Evolutionary conservation across 2,329 filamentous ascomycete genomes (phyloP).

Genomic region (Falciphora oryzae): DNA sequence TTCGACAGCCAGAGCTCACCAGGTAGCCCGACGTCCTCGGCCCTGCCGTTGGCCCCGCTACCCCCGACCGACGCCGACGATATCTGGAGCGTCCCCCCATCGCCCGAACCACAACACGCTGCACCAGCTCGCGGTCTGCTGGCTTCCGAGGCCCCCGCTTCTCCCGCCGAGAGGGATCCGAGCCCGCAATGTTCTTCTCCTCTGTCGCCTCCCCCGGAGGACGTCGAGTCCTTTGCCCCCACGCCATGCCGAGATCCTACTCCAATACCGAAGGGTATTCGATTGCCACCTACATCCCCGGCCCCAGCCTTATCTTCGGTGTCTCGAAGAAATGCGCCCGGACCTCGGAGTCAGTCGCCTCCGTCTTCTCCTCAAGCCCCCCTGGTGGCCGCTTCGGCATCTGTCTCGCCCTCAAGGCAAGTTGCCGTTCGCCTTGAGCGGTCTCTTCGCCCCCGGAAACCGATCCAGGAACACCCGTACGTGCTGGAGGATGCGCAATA

Average conservation of each 20-base stretch:
- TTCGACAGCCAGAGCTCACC: conserved; percentile 27
- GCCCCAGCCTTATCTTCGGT: not conserved
- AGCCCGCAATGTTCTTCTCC: not conserved
- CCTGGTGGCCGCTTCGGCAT: not conserved
- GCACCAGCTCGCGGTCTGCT: conserved; percentile 11
- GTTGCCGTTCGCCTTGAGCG: conserved; percentile 34
- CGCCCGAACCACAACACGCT: not conserved
- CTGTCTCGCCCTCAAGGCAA: conserved; percentile 13
- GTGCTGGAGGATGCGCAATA: conserved; percentile 50
- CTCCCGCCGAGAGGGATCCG: not conserved
- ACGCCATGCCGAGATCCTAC: not conserved
- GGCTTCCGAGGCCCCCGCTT: conserved; percentile 7
- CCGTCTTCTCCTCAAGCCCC: conserved; percentile 3
- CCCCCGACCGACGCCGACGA: conserved; percentile 7
- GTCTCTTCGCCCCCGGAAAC: conserved; percentile 52
- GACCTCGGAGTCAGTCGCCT: not conserved
- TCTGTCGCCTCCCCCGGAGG: conserved; percentile 6
- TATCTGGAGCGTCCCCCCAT: conserved; percentile 8
- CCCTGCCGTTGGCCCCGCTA: not conserved
- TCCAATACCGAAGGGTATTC: not conserved
- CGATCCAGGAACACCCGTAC: conserved; percentile 57
- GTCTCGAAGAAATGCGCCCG: not conserved
- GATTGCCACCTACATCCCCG: not conserved
- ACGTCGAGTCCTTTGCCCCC: not conserved
- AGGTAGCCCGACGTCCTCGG: conserved; percentile 1